phyloP scores from a whole-genome alignment of 1,284 basidiomycete species.

The Trametes pubescens region DNA sequence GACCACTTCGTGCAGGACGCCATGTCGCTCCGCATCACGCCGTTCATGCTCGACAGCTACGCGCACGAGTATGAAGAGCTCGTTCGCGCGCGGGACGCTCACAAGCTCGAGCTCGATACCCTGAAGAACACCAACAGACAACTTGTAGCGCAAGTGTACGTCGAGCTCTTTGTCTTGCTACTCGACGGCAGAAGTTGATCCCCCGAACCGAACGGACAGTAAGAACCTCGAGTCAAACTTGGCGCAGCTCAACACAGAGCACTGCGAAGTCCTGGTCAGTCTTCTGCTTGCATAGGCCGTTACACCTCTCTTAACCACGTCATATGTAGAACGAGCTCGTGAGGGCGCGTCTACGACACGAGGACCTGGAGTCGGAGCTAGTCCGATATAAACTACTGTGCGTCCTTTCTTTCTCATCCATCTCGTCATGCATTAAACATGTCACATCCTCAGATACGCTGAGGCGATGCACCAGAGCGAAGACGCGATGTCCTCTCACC shows the following conservation, averaged over 20 bases:
- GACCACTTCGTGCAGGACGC: conserved; percentile 90
- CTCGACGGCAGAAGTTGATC: too few species aligned
- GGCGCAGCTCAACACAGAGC: conserved; percentile 82
- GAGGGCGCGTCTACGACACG: conserved; percentile 83
- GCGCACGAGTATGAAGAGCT: conserved; percentile 88
- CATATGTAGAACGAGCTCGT: conserved; percentile 83
- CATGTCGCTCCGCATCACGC: conserved; percentile 83
- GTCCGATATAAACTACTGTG: conserved; percentile 92
- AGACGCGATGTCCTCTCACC: conserved; percentile 78
- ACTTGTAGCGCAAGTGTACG: conserved; percentile 83
- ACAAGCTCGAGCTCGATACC: conserved; percentile 82
- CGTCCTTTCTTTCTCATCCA: conserved; percentile 42
- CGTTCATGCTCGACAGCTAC: conserved; percentile 92
- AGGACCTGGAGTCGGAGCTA: conserved; percentile 90
- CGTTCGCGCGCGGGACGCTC: conserved; percentile 73
- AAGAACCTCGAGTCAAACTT: conserved; percentile 82
- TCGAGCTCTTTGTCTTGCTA: conserved; percentile 20
- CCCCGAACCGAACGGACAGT: conserved; percentile 58
- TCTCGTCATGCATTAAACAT: conserved; percentile 8
- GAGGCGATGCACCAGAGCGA: conserved; percentile 88
- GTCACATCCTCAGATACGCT: conserved; percentile 68
- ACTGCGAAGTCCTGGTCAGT: conserved; percentile 77
- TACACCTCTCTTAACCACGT: conserved; percentile 18
- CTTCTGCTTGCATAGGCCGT: neutral
- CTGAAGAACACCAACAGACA: conserved; percentile 81